Base-by-base conservation (phyloP, 371 early-diverging fungal species). In the Sporodiniella umbellata region DNA sequence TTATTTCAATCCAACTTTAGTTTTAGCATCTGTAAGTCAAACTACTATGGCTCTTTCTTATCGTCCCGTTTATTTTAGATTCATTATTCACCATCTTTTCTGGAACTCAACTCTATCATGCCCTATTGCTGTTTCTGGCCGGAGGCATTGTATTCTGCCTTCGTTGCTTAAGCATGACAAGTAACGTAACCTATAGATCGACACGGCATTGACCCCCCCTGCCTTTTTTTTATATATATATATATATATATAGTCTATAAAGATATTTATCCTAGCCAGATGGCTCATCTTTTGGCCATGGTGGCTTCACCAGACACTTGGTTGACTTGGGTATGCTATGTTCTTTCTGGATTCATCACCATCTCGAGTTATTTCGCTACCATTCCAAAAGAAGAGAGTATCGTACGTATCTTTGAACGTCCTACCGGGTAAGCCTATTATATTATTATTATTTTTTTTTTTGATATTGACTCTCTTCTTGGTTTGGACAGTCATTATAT, bases 401-500 rank as follows among this genome's bases (percentile, higher is more conserved):
- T 54, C 1, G 17, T 11, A 1, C 23, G 38, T 2, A 31, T 59
- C 2, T 28, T 50, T 3, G 38, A 53, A n/a, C 44, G 42, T n/a
- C 53, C 54, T 3, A 48, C 49, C 30, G 54, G 59, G 59, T 59
- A 59, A 38, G 35, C 15, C 15, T 17, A 45, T 6, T 4, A 15
- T 10, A n/a, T n/a, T n/a, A n/a, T n/a, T n/a, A n/a, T n/a, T n/a
- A n/a, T n/a, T n/a, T n/a, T n/a, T n/a, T n/a, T n/a, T n/a, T n/a
- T n/a, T n/a, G n/a, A n/a, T n/a, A n/a, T n/a, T n/a, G n/a, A n/a
- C n/a, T n/a, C n/a, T n/a, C n/a, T n/a, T n/a, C n/a, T n/a, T n/a
- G n/a, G n/a, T n/a, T n/a, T n/a, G n/a, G n/a, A n/a, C n/a, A 62
- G 66, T 4, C 63, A 62, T 53, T 66, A 59, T 48, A 44, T 45